phyloP scores from a whole-genome alignment of 352 stramenopile genomes.

The Pythium oligandrum region DNA sequence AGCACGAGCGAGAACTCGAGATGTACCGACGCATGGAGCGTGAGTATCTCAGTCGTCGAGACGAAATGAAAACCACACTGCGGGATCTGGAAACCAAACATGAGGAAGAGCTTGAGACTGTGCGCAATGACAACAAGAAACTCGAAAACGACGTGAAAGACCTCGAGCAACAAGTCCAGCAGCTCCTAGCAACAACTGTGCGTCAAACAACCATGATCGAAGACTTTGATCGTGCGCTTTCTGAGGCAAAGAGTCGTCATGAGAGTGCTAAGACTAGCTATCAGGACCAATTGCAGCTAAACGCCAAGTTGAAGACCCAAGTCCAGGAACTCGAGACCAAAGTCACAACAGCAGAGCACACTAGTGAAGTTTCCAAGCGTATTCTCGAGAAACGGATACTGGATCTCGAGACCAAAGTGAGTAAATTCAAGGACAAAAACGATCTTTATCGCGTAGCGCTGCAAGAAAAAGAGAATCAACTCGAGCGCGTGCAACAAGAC shows the following conservation, averaged over 20 bases:
- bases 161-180: conserved; percentile 40
- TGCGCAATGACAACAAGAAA: conserved; percentile 23
- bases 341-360: conserved; percentile 18
- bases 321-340: conserved; percentile 34
- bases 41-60: conserved; percentile 26
- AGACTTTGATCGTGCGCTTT: conserved; percentile 58
- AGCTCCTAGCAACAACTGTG: conserved; percentile 52
- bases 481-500: conserved; percentile 39
- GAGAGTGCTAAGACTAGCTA: conserved; percentile 29
- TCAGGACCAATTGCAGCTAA: conserved; percentile 38
- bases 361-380: conserved; percentile 12
- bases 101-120: conserved; percentile 26
- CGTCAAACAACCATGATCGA: conserved; percentile 70
- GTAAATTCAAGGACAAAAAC: conserved; percentile 32
- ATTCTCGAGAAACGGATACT: conserved; percentile 23
- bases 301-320: conserved; percentile 24
- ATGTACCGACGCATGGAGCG: conserved; percentile 17
- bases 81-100: conserved; percentile 15
- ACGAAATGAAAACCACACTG: conserved; percentile 21
- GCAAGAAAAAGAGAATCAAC: conserved; percentile 41
- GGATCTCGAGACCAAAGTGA: conserved; percentile 35
- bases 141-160: conserved; percentile 21
- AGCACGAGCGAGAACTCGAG: conserved; percentile 21
- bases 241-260: conserved; percentile 35
- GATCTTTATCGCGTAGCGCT: conserved; percentile 33